phyloP scores from a whole-genome alignment of 2,329 filamentous ascomycete species.

The Fusarium mundagurra region DNA sequence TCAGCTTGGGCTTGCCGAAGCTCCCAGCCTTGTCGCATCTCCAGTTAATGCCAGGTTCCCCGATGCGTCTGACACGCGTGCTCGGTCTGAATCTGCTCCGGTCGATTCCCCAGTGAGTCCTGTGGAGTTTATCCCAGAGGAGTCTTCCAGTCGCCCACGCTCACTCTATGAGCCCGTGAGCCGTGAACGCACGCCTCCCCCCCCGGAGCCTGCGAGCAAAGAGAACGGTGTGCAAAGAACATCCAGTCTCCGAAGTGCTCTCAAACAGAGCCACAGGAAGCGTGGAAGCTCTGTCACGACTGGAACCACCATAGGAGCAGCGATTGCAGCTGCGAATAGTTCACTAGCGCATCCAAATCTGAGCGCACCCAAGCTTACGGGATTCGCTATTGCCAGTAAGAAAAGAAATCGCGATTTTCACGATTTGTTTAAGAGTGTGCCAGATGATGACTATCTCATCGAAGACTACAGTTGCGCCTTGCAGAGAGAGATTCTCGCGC shows the following conservation, averaged over 20 bases:
- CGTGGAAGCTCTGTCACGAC: slow-evolving; percentile 84
- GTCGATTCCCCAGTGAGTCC: slow-evolving; percentile 51
- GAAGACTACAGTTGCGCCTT: slow-evolving; percentile 98
- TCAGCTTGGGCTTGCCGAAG: slow-evolving; percentile 81
- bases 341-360: slow-evolving; percentile 73
- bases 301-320: slow-evolving; percentile 72
- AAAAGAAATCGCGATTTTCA: slow-evolving; percentile 98
- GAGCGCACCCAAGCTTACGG: slow-evolving; percentile 80
- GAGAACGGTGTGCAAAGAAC: slow-evolving; percentile 65
- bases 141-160: slow-evolving; percentile 54
- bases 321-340: slow-evolving; percentile 74
- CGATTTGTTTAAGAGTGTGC: slow-evolving; percentile 91
- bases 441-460: slow-evolving; percentile 97
- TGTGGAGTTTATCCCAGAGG: slow-evolving; percentile 47
- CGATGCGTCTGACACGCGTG: slow-evolving; percentile 58
- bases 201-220: slow-evolving; percentile 71
- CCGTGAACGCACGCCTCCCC: slow-evolving; percentile 72
- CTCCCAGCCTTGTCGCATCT: slow-evolving; percentile 62
- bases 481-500: slow-evolving; percentile 93
- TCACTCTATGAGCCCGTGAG: slow-evolving; percentile 61
- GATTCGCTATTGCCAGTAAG: slow-evolving; percentile 95
- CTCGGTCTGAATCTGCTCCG: slow-evolving; percentile 69
- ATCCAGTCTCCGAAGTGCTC: slow-evolving; percentile 73
- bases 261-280: slow-evolving; percentile 70
- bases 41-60: slow-evolving; percentile 66